Evolutionary conservation across 73 alveolate species (phyloP), one percentile per base, ranked within the genome.

Genomic region (Effrenium voratum): DNA sequence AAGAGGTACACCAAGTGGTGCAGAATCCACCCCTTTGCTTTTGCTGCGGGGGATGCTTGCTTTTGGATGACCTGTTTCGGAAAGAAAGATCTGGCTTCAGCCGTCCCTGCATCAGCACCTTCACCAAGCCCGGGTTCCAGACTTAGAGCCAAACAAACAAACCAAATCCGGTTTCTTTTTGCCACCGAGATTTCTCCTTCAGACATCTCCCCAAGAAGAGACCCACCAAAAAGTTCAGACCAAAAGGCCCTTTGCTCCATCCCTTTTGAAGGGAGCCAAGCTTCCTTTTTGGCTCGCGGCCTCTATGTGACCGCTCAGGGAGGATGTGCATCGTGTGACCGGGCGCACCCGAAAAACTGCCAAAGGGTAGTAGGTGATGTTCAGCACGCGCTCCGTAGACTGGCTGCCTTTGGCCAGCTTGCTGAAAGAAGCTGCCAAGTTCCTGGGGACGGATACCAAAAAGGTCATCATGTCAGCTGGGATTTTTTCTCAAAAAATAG

Each of bases 241-340:
- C 63, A 8, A 52, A 52, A n/a, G n/a, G n/a, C n/a, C n/a, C n/a
- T n/a, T n/a, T n/a, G n/a, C n/a, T n/a, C n/a, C n/a, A n/a, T n/a
- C n/a, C n/a, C n/a, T n/a, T n/a, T n/a, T n/a, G n/a, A n/a, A 50
- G 75, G 45, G 88, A 77, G 88, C 93, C 90, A 47, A 13, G 99
- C 99, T 32, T 99, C 93, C 95, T 99, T 96, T 43, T 99, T 99
- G 19, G 72, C 49, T 41, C 2, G 52, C 43, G 46, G 99, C 99
- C 99, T 99, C 99, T 52, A 99, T 99, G 98, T 99, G 99, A 15
- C 99, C 99, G 98, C 99, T 99, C 88, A 99, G 99, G 32, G 99
- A 99, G 28, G 99, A 99, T 34, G 99, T 99, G 81, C 99, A 99
- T 98, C 99, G 99, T 32, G 99, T 99, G 76, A 99, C 99, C 28